These are phyloP conservation scores for Lichtheimia corymbifera DNA, from an alignment of 371 early-diverging fungal species.

Conservation along the genomic window DNA sequence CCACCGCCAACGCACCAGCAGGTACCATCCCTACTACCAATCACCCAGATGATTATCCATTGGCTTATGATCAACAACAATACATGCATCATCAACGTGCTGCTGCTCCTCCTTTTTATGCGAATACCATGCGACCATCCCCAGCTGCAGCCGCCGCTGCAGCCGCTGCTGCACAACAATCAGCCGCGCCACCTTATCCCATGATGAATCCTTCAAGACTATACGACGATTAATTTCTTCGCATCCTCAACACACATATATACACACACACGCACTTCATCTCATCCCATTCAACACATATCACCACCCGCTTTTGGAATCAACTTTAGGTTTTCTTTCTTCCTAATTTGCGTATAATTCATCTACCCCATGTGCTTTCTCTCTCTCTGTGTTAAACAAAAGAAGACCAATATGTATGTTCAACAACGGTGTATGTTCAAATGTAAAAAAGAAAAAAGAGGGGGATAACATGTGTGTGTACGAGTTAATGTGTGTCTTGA, in stretches of 20 bases:
- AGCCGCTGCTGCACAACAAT: slow-evolving; percentile 2
- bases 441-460: neutral
- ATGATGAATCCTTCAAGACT: slow-evolving; percentile 14
- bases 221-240: slow-evolving; percentile 5
- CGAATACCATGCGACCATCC: neutral
- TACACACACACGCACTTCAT: neutral
- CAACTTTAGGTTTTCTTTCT: neutral
- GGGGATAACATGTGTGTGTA: neutral
- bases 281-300: no score
- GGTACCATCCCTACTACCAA: slow-evolving; percentile 8
- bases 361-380: slow-evolving; percentile 1
- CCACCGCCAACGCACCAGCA: neutral
- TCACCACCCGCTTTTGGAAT: no score
- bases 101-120: neutral
- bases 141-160: neutral
- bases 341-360: neutral
- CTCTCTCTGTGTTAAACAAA: neutral
- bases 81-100: neutral
- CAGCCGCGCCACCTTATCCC: slow-evolving; percentile 8
- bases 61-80: slow-evolving; percentile 1
- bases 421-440: neutral
- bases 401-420: neutral
- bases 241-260: neutral
- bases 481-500: neutral
- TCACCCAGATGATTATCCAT: slow-evolving; percentile 5